Base-by-base conservation (phyloP, 2,329 filamentous ascomycete genomes). In the Arthrinium phaeospermum region DNA sequence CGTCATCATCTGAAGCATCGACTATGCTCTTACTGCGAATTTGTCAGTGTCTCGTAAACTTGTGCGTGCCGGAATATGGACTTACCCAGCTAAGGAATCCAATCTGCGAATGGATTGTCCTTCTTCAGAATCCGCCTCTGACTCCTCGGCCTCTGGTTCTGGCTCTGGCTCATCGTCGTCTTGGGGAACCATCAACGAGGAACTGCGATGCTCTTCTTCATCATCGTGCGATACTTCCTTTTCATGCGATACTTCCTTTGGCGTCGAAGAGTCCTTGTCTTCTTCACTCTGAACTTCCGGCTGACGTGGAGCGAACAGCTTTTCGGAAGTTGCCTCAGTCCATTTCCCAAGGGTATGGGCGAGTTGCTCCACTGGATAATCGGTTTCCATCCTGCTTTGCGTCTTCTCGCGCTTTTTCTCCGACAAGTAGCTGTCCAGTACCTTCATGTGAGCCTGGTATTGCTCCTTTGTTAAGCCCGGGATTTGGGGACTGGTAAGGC, bases 401-500 rank as follows among this genome's bases (percentile, higher is more conserved):
- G 34, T n/a, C 57, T 16, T 64, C 1, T 41, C 57, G 22, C 57
- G 57, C n/a, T 22, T 34, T 6, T 64, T 64, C 4, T 41, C 57
- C 7, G 34, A n/a, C 57, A 64, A 64, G 4, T 41, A 41, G 10
- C 22, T 10, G 19, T 41, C 34, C 30, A 64, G 34, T 12, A 12
- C 34, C 22, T 5, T n/a, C 34, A 64, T 64, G 34, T 34, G 57
- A 64, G 57, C 34, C 34, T 41, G 22, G 72, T 41, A 45, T 41
- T 30, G 49, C 1, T 45, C 34, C 14, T 8, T 64, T n/a, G 57
- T n/a, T 7, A 41, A 64, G 19, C 4, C 22, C 4, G 34, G 51
- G 61, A 47, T 6, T 2, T 41, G 44, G 16, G 30, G 51, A 73
- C 79, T 71, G 74, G 78, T 46, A 6, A 73, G 24, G 2, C 24